A percentile compares a stretch with the other conserved stretches of the same genome.
Evolutionary conservation across 306 rosid species (phyloP).

Genomic region (Cotoneaster glaucophyllus): DNA sequence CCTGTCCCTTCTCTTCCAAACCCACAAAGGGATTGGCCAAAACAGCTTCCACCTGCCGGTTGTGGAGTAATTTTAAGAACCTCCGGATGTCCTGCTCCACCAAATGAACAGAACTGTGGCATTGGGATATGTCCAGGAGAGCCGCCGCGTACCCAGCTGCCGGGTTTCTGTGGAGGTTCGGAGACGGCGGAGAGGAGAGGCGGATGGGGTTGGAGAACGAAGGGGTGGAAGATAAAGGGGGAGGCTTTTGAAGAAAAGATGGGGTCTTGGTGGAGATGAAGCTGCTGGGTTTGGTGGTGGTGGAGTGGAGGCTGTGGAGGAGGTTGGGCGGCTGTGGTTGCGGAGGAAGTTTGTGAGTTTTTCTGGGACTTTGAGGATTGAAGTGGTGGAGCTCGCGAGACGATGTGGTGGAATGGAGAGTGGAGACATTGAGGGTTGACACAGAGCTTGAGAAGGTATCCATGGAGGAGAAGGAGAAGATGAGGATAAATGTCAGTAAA

Average conservation of each 20-base stretch:
- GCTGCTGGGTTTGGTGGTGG: constrained; percentile 23
- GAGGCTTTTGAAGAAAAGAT: constrained; percentile 25
- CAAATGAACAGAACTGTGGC: constrained; percentile 37
- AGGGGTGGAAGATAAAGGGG: neutral
- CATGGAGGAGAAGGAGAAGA: constrained; percentile 33
- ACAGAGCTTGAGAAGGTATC: constrained; percentile 62
- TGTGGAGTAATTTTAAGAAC: constrained; percentile 37
- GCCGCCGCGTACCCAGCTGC: constrained; percentile 84
- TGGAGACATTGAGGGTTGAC: constrained; percentile 44
- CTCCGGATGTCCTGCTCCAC: constrained; percentile 49
- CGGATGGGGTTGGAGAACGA: constrained; percentile 2
- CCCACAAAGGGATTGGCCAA: constrained; percentile 16
- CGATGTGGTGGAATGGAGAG: constrained; percentile 22
- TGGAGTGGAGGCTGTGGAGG: constrained; percentile 28
- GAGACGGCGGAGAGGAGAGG: constrained; percentile 18
- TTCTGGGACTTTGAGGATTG: constrained; percentile 15
- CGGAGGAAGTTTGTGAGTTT: constrained; percentile 8
- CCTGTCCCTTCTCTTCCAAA: constrained; percentile 31
- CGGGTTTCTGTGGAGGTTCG: constrained; percentile 30
- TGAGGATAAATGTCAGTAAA: neutral
- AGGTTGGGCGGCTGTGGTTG: too few species aligned
- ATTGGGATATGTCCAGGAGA: constrained; percentile 50
- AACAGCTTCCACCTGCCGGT: constrained; percentile 11
- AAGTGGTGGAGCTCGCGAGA: constrained; percentile 41
- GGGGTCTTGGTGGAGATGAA: constrained; percentile 23